Conservation (phyloP, 352 stramenopile genomes). For the Peronospora farinosa region DNA sequence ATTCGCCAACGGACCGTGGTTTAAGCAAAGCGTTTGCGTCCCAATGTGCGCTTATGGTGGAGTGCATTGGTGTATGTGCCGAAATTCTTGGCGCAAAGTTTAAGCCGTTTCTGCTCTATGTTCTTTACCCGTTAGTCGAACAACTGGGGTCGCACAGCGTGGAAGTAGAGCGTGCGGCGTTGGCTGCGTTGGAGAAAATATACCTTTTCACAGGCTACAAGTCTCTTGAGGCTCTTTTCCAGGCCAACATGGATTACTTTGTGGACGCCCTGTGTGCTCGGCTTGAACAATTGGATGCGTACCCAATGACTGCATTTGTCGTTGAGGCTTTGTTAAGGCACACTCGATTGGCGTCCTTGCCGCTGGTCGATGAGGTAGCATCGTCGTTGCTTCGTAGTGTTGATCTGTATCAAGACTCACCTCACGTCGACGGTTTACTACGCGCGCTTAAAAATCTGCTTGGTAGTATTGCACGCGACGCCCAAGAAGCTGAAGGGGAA, state of each 20-base stretch:
- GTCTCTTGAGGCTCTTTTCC: conserved; percentile 58
- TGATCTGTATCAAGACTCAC: conserved; percentile 69
- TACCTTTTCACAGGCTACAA: conserved; percentile 51
- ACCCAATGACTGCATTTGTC: conserved; percentile 68
- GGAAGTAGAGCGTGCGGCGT: conserved; percentile 60
- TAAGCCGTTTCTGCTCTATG: conserved; percentile 55
- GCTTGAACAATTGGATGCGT: conserved; percentile 61
- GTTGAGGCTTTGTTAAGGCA: conserved; percentile 67
- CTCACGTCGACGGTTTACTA: conserved; percentile 39
- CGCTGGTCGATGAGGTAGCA: conserved; percentile 71
- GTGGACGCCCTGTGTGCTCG: conserved; percentile 70
- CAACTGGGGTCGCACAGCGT: conserved; percentile 57
- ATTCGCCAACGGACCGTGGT: background rate
- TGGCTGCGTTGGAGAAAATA: conserved; percentile 64
- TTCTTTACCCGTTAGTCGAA: conserved; percentile 79
- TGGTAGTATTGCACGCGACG: conserved; percentile 32
- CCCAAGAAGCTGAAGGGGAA: conserved; percentile 7
- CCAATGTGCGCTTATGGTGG: conserved; percentile 59
- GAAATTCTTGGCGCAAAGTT: conserved; percentile 56
- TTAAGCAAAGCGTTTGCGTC: conserved; percentile 23
- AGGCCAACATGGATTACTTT: conserved; percentile 86
- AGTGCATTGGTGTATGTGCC: conserved; percentile 67
- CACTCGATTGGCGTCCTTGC: conserved; percentile 55
- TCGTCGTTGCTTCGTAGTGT: conserved; percentile 62
- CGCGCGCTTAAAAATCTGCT: conserved; percentile 62